Base-by-base conservation (phyloP, 345 rosid genomes). In the Lepidium africanum region DNA sequence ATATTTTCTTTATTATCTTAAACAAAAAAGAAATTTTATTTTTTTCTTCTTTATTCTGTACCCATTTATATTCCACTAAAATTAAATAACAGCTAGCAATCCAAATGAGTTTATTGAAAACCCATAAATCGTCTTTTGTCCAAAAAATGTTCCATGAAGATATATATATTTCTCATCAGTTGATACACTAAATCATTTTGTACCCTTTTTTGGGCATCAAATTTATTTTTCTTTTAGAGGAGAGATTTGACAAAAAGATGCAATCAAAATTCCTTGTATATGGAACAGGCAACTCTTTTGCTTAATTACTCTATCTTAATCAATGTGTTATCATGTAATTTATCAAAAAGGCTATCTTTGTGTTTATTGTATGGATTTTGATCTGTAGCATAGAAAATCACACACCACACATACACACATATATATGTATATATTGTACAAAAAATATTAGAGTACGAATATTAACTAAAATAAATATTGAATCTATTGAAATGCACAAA, bases 31-130 rank as follows among this genome's bases (percentile, higher is more conserved):
- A 17, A 8, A 43, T 3, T 30, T 53, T 66, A 53, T 54, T 66
- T 41, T 10, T 7, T 39, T 65, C 59, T 65, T 53, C 62, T 66
- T 53, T 66, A 65, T 66, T 66, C 62, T 32, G 15, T 55, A 45
- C 47, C 45, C 38, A 11, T 48, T 36, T 36, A 55, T 55, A 13
- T 16, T 35, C 21, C 39, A 27, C 60, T 17, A 53, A 38, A 5
- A 11, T 17, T 8, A 12, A 13, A 15, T 17, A 67, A 54, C 35
- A 41, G n/a, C 41, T 2, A 23, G n/a, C 41, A 3, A 23, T 11
- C 5, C 30, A 36, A 65, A 52, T 41, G 41, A 40, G 12, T 64
- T 25, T 50, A 6, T 37, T 63, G 37, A 21, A 63, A 63, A 63
- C 25, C 27, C 40, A 65, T 23, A 65, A 51, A 14, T 64, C 30